Evolutionary conservation across 208 protist genomes (phyloP).

Genomic region (Leishmania braziliensis): DNA sequence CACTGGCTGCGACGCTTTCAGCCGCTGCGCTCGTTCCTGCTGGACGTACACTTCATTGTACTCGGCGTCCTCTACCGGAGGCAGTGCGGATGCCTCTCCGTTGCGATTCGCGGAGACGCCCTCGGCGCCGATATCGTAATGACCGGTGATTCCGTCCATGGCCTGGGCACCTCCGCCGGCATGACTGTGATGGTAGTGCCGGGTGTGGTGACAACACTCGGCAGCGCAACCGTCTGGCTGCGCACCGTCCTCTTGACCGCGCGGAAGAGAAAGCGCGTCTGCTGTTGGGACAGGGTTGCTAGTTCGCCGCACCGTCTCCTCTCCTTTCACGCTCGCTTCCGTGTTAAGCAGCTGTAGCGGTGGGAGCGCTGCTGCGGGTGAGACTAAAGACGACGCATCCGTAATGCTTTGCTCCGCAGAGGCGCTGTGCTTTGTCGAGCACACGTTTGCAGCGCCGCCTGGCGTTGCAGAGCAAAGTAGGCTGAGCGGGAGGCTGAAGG

Average conservation of each 20-base stretch:
- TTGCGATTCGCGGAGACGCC: not conserved
- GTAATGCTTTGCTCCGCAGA: not conserved
- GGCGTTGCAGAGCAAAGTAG: not conserved
- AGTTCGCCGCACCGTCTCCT: not conserved
- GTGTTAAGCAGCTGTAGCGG: not conserved
- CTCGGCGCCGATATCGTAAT: not conserved
- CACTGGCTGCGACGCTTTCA: conserved; percentile 60
- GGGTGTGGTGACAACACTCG: not conserved
- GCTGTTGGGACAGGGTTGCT: not conserved
- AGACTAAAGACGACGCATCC: not conserved
- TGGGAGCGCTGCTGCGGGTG: not conserved
- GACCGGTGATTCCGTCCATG: not conserved
- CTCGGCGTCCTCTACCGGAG: conserved; percentile 26
- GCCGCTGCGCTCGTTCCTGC: conserved; percentile 63
- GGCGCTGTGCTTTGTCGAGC: not conserved
- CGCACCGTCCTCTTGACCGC: not conserved
- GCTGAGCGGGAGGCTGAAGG: not conserved
- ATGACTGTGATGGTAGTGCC: not conserved
- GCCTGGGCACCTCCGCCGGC: not conserved
- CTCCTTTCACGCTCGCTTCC: not conserved
- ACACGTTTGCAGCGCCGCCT: no score
- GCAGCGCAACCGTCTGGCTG: not conserved
- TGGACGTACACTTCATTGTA: conserved; percentile 60
- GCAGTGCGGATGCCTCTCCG: not conserved
- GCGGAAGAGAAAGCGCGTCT: not conserved